Evolutionary conservation across 805 yeast species (phyloP).

Genomic region (Cyberlindnera euphorbiae): DNA sequence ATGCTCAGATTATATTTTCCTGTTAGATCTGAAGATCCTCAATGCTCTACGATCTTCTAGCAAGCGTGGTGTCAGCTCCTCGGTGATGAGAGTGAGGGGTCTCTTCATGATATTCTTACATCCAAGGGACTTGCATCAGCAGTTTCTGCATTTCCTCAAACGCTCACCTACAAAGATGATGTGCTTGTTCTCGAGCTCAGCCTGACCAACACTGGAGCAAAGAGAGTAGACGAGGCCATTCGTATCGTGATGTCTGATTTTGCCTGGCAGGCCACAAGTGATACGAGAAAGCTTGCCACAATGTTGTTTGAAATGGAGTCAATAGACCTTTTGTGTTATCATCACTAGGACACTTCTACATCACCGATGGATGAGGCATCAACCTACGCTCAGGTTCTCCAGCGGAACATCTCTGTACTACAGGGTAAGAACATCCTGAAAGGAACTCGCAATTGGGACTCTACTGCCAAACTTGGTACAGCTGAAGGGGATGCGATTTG

Average conservation of each 20-base stretch:
- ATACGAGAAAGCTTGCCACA: constrained; percentile 29
- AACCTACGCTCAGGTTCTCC: constrained; percentile 35
- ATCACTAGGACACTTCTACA: constrained; percentile 33
- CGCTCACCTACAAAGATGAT: constrained; percentile 31
- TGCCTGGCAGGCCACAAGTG: constrained; percentile 14
- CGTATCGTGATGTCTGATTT: constrained; percentile 28
- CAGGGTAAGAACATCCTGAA: constrained; percentile 38
- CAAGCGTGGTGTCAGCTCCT: constrained; percentile 51
- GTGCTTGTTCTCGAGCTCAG: constrained; percentile 46
- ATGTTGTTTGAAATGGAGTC: constrained; percentile 44
- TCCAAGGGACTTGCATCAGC: constrained; percentile 31
- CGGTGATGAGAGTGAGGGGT: constrained; percentile 57
- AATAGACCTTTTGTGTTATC: constrained; percentile 41
- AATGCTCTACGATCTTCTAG: constrained; percentile 23
- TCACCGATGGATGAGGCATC: constrained; percentile 48
- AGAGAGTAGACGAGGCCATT: constrained; percentile 32
- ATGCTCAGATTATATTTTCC: constrained; percentile 46
- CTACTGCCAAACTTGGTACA: constrained; percentile 23
- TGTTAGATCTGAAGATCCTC: constrained; percentile 7
- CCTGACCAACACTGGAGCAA: constrained; percentile 43
- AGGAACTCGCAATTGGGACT: constrained; percentile 32
- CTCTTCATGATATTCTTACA: constrained; percentile 41
- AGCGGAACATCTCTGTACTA: constrained; percentile 29
- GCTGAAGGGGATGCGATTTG: constrained; percentile 36
- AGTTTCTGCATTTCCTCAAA: constrained; percentile 39